Conservation (phyloP, 257 asterid genomes). For the Scutellaria minor region DNA sequence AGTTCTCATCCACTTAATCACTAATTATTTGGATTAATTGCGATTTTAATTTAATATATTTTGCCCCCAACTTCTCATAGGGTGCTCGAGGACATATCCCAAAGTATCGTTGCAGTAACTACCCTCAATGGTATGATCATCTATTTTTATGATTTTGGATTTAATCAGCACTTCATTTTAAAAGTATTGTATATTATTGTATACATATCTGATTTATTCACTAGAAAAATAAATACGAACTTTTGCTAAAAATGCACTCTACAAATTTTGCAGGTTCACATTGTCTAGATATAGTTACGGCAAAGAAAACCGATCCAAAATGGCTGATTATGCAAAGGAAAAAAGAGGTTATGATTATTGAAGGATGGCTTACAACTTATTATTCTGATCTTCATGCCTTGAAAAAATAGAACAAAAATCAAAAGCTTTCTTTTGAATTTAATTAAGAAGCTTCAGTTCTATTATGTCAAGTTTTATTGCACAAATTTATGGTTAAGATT, state of each 20-base stretch:
- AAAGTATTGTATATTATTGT: neutral
- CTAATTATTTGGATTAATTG: neutral
- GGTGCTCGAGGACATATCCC: constrained; percentile 27
- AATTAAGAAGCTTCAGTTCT: no score
- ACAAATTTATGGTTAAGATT: no score
- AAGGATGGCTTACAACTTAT: constrained; percentile 39
- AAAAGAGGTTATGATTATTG: constrained; percentile 35
- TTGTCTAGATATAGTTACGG: constrained; percentile 57
- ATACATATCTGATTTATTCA: no score
- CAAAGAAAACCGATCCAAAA: constrained; percentile 50
- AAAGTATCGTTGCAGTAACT: constrained; percentile 50
- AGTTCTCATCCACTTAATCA: no score
- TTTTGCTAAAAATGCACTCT: neutral
- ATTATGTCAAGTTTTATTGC: no score
- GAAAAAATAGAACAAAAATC: no score
- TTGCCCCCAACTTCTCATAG: neutral
- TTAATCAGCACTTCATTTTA: no score
- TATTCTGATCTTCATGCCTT: constrained; percentile 34
- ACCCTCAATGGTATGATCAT: constrained; percentile 57
- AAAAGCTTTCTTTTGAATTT: no score
- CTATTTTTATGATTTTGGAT: neutral
- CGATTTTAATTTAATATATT: neutral
- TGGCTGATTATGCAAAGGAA: constrained; percentile 66
- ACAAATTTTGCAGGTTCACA: constrained; percentile 55
- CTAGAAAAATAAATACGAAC: no score